Percentiles rank a stretch among this genome's conserved stretches.
These are phyloP conservation scores for Fomitopsis schrenkii DNA, from an alignment of 1,284 basidiomycete genomes.

Conservation along the genomic window DNA sequence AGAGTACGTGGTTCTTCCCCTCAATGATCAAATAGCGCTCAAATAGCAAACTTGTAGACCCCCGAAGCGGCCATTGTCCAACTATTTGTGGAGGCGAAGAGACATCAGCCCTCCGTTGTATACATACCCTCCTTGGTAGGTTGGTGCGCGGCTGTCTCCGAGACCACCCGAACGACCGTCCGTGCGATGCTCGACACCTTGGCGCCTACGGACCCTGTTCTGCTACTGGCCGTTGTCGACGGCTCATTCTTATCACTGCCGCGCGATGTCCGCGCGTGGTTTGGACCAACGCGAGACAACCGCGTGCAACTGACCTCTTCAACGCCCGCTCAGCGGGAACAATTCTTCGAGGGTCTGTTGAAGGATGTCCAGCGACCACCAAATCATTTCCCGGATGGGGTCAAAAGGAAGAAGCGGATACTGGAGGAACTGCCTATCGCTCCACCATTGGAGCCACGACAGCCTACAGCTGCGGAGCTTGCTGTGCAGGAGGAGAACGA, in stretches of 20 bases:
- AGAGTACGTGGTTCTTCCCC: slow-evolving; percentile 45
- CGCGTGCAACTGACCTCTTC: slow-evolving; percentile 64
- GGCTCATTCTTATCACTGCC: slow-evolving; percentile 72
- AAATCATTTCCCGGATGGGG: slow-evolving; percentile 87
- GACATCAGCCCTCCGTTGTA: slow-evolving; percentile 94
- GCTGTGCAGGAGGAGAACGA: slow-evolving; percentile 84
- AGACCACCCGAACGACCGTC: slow-evolving; percentile 82
- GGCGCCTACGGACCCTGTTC: slow-evolving; percentile 86
- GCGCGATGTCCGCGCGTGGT: slow-evolving; percentile 87
- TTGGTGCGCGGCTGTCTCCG: slow-evolving; percentile 86
- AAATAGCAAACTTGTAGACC: slow-evolving; percentile 47
- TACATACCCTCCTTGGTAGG: slow-evolving; percentile 89
- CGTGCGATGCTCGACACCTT: slow-evolving; percentile 90
- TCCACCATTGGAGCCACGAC: slow-evolving; percentile 83
- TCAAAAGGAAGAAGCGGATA: slow-evolving; percentile 79
- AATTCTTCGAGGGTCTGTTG: slow-evolving; percentile 78
- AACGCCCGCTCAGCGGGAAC: slow-evolving; percentile 50
- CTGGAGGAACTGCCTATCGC: slow-evolving; percentile 88
- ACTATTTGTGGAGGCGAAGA: slow-evolving; percentile 96
- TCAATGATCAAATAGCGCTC: not conserved
- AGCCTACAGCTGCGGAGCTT: slow-evolving; percentile 82
- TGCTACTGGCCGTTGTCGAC: slow-evolving; percentile 88
- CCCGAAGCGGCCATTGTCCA: slow-evolving; percentile 93
- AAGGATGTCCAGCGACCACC: slow-evolving; percentile 73
- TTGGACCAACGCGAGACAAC: slow-evolving; percentile 77